Evolutionary conservation across 257 asterid genomes (phyloP), one percentile per base, ranked within the genome.

Genomic region (Perilla frutescens): DNA sequence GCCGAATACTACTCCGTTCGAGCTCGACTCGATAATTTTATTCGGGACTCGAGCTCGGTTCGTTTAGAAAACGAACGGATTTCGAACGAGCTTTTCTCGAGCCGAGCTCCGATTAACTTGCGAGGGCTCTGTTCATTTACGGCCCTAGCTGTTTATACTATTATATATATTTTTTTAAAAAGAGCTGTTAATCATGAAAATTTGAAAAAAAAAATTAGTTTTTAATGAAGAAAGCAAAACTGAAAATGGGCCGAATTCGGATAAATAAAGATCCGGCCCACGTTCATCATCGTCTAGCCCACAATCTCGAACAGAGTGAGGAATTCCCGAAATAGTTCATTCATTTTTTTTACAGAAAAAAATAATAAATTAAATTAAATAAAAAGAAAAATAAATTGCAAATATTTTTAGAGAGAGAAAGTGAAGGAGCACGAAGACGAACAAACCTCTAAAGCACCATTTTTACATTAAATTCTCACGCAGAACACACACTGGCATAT

Each of bases 371-470:
- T 20, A 8, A 12, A 70, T 31, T 31, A 51, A 59, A 64, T 11
- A 45, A 60, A 62, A 60, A 61, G 40, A 44, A 51, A 56, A 79
- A 39, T 53, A 66, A 73, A 69, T 66, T 68, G 66, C 66, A 48
- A 79, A 64, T 64, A 66, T 57, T 51, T 58, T 55, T 82, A 40
- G 75, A 72, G 86, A 70, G 80, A 72, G 81, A 74, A 51, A 72
- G 79, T 39, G 79, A 75, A 72, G 29, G 79, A 76, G 77, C 79
- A 72, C 78, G 84, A 74, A 41, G 80, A 73, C 73, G 81, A 81
- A 76, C 67, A 70, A 51, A 50, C 63, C 74, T 61, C 62, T 73
- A 74, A 76, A 76, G 67, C 73, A 49, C 82, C 77, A 79, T 79
- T 76, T 68, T 69, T 69, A 70, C 75, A 68, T 76, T 65, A 73